Evolutionary conservation across 2,329 filamentous ascomycete genomes (phyloP).

Genomic region (Sporothrix humicola): DNA sequence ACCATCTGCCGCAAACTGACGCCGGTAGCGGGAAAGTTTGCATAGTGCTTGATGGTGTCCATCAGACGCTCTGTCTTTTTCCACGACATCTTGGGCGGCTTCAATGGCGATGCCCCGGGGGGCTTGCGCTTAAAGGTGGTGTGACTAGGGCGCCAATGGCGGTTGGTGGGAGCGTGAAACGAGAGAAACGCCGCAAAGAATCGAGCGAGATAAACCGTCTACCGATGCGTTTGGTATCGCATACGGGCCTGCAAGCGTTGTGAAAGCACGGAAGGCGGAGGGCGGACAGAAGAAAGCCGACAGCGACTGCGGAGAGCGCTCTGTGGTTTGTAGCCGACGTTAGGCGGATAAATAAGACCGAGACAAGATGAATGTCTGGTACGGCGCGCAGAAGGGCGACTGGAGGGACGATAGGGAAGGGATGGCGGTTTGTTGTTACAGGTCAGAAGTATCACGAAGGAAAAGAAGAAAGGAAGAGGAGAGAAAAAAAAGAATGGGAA

Average conservation of each 20-base stretch:
- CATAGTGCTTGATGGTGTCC: constrained; percentile 97
- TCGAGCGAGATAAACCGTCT: constrained; percentile 9
- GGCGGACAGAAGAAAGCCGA: background rate
- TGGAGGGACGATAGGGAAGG: background rate
- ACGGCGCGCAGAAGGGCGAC: constrained; percentile 18
- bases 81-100: constrained; percentile 77
- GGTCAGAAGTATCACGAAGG: background rate
- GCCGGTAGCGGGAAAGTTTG: constrained; percentile 94
- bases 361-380: constrained; percentile 19
- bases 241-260: constrained; percentile 9
- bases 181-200: background rate
- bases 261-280: background rate
- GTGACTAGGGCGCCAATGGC: constrained; percentile 26
- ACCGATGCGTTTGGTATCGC: constrained; percentile 17
- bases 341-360: constrained; percentile 32
- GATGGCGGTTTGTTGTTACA: background rate
- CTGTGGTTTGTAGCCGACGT: constrained; percentile 17
- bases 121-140: constrained; percentile 23
- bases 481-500: constrained; percentile 1
- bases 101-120: constrained; percentile 19
- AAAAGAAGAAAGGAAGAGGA: background rate
- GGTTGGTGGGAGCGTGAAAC: background rate
- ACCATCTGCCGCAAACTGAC: constrained; percentile 98
- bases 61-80: constrained; percentile 88
- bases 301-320: constrained; percentile 3